Evolutionary conservation across 169 alveolate species (phyloP), one percentile per base, ranked within the genome.

Genomic region (Theileria sp.): DNA sequence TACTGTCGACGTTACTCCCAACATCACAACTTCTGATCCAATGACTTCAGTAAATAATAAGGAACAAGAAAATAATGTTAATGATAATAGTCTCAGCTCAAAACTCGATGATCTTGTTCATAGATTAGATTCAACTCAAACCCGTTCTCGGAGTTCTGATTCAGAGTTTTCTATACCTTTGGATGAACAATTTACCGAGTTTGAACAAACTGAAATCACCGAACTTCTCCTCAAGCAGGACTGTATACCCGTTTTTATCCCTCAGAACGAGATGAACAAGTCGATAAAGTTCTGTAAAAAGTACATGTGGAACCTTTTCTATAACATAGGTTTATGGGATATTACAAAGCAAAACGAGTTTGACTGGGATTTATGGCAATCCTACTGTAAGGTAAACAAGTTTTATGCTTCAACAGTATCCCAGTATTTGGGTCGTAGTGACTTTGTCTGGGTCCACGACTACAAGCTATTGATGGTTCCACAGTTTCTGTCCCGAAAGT

Each of bases 361-460:
- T 82, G 74, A 79, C 44, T 87, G 89, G 87, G 95, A 88, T 23
- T 92, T 77, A 49, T 92, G 95, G 95, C 85, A 88, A 19, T 70
- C 92, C 7, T 92, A 87, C 75, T 87, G 75, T 69, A 68, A 78
- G 75, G 95, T 92, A 74, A 80, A 88, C 85, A 76, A 79, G 64
- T 30, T 81, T 54, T 77, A 89, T 85, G 89, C 95, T 32, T 44
- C 74, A 54, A 49, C 80, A 30, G 88, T 86, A 34, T 67, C 93
- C 67, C 56, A 82, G 64, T 13, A 77, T 60, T 69, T 85, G 65
- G 80, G 82, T 0, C 79, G 73, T 15, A 30, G 74, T 26, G 87
- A 93, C 75, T 73, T 93, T 77, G 93, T 96, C 12, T 96, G 97
- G 98, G 92, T 97, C 28, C 97, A 97, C 81, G 98, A 95, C 89